A percentile compares a stretch with the other conserved stretches of the same genome.
Evolutionary conservation across 2,329 filamentous ascomycete genomes (phyloP).

Genomic region (Dactylellina haptotyla): DNA sequence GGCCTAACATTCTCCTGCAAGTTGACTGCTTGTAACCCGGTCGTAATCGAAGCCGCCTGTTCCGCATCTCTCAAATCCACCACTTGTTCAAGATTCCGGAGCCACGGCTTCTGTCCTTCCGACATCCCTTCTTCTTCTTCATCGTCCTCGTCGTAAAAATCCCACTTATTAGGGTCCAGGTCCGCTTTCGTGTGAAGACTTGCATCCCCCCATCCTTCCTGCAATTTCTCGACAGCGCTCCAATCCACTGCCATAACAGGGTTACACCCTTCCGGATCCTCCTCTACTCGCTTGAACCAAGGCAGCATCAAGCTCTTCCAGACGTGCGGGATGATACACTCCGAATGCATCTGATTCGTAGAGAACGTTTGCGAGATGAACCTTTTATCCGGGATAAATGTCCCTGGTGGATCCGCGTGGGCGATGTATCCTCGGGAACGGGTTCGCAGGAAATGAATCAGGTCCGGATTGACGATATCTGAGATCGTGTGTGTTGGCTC

Average conservation of each 20-base stretch:
- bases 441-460: constrained; percentile 45
- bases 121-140: neutral
- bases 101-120: neutral
- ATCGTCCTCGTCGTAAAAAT: constrained; percentile 9
- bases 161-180: constrained; percentile 24
- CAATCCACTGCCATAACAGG: constrained; percentile 37
- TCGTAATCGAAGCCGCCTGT: constrained; percentile 1
- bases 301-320: constrained; percentile 37
- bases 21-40: neutral
- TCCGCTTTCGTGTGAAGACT: neutral
- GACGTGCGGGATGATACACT: constrained; percentile 35
- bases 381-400: constrained; percentile 55
- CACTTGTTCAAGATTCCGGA: constrained; percentile 8
- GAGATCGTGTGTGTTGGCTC: constrained; percentile 35
- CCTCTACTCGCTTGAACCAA: constrained; percentile 39
- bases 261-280: constrained; percentile 43
- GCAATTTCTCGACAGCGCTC: constrained; percentile 27
- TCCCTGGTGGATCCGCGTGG: constrained; percentile 54
- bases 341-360: constrained; percentile 40
- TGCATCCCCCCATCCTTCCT: constrained; percentile 30
- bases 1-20: constrained; percentile 24
- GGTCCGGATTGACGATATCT: constrained; percentile 23
- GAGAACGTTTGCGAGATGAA: constrained; percentile 56
- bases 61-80: constrained; percentile 29
- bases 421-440: constrained; percentile 55